These are phyloP conservation scores for Neurospora sp. DNA, from an alignment of 2,329 filamentous ascomycete genomes.

Conservation along the genomic window DNA sequence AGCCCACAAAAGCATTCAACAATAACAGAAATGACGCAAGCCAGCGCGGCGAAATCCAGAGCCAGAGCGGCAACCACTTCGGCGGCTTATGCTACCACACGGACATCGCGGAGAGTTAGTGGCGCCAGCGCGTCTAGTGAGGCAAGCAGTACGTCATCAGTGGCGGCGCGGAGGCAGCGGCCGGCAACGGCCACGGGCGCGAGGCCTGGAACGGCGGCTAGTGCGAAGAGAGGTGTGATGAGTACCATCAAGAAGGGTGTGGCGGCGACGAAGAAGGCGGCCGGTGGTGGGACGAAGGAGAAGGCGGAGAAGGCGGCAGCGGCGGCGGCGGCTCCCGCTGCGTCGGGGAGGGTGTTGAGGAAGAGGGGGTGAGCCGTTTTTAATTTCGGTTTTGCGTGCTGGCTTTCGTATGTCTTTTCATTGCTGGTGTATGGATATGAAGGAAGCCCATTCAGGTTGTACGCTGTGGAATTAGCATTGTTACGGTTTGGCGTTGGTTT, in stretches of 20 bases:
- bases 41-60: slow-evolving; percentile 24
- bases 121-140: slow-evolving; percentile 54
- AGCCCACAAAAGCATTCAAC: slow-evolving; percentile 30
- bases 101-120: slow-evolving; percentile 44
- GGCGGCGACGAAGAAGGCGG: slow-evolving; percentile 38
- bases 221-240: slow-evolving; percentile 39
- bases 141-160: slow-evolving; percentile 48
- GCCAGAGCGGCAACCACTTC: slow-evolving; percentile 26
- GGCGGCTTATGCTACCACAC: slow-evolving; percentile 31
- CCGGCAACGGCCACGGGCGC: slow-evolving; percentile 26
- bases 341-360: slow-evolving; percentile 41
- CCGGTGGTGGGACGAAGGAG: slow-evolving; percentile 10
- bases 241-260: slow-evolving; percentile 43
- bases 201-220: slow-evolving; percentile 26
- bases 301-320: slow-evolving; percentile 15
- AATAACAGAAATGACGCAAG: slow-evolving; percentile 14
- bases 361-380: slow-evolving; percentile 30
- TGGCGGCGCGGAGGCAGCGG: slow-evolving; percentile 42
- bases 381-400: background rate
- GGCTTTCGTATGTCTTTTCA: background rate
- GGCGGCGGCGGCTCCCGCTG: slow-evolving; percentile 26
- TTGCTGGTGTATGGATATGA: background rate
- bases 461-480: background rate
- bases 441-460: background rate
- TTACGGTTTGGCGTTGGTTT: background rate